Percentiles rank a stretch among this genome's conserved stretches.
These are phyloP conservation scores for Atkinsonella hypoxylon DNA, from an alignment of 2,329 filamentous ascomycete species.

Conservation along the genomic window DNA sequence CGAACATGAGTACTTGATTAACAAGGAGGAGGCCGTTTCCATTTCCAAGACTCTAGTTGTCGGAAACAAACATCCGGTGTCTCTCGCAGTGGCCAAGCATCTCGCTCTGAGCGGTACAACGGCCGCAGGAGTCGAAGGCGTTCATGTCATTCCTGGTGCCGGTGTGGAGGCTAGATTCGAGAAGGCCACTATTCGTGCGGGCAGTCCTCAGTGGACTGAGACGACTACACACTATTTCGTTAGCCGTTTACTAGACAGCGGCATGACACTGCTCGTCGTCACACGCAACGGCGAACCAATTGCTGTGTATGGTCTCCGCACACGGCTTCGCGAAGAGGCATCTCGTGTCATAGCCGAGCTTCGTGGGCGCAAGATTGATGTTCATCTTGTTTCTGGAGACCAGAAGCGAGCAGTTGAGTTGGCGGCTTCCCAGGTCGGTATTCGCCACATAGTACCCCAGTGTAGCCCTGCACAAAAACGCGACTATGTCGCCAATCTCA, in stretches of 20 bases:
- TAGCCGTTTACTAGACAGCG: constrained; percentile 9
- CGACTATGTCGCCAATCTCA: constrained; percentile 33
- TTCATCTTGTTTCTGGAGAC: constrained; percentile 48
- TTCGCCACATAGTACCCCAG: constrained; percentile 29
- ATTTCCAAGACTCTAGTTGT: constrained; percentile 19
- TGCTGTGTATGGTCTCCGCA: constrained; percentile 38
- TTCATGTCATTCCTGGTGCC: constrained; percentile 27
- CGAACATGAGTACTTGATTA: constrained; percentile 11
- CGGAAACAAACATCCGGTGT: constrained; percentile 38
- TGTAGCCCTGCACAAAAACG: constrained; percentile 43
- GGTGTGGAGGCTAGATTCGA: constrained; percentile 25
- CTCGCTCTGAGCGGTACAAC: constrained; percentile 15
- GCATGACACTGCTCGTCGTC: constrained; percentile 18
- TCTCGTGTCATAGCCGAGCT: constrained; percentile 31
- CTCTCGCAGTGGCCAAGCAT: constrained; percentile 30
- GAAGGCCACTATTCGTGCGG: constrained; percentile 24
- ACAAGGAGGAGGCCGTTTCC: constrained; percentile 13
- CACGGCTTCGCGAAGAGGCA: constrained; percentile 26
- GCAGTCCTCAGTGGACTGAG: constrained; percentile 33
- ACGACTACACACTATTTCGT: constrained; percentile 13
- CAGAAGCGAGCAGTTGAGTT: constrained; percentile 33
- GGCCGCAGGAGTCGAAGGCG: constrained; percentile 11
- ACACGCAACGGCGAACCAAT: constrained; percentile 17
- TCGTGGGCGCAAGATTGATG: constrained; percentile 30
- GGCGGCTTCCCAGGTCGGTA: constrained; percentile 31